phyloP scores from a whole-genome alignment of 2,329 filamentous ascomycete genomes.

The Aureobasidium mangrovei region DNA sequence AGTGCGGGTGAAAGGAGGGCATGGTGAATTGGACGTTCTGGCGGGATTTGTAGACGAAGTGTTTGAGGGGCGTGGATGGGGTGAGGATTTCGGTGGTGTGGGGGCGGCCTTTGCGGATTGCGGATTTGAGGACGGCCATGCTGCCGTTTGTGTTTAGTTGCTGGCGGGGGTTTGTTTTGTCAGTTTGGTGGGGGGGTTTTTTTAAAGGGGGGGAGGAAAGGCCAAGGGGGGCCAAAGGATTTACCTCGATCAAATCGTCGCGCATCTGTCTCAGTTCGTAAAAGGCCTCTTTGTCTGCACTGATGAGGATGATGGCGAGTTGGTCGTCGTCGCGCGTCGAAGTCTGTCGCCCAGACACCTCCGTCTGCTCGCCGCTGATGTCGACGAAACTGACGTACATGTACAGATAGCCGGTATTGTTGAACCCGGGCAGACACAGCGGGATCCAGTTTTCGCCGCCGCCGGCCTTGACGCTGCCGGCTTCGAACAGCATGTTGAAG shows the following conservation, averaged over 20 bases:
- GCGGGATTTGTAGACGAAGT: slow-evolving; percentile 93
- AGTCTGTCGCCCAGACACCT: slow-evolving; percentile 22
- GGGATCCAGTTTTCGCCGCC: slow-evolving; percentile 98
- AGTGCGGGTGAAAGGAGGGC: slow-evolving; percentile 68
- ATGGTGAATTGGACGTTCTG: slow-evolving; percentile 94
- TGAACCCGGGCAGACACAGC: slow-evolving; percentile 90
- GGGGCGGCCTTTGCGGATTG: slow-evolving; percentile 63
- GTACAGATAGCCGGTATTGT: slow-evolving; percentile 91
- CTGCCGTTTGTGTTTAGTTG: slow-evolving; percentile 69
- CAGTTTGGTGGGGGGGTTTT: too few species aligned
- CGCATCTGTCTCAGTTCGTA: slow-evolving; percentile 73
- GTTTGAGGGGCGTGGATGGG: slow-evolving; percentile 62
- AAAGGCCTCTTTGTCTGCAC: slow-evolving; percentile 86
- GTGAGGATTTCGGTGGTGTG: slow-evolving; percentile 67
- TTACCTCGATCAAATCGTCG: slow-evolving; percentile 49
- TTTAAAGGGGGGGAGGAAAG: too few species aligned
- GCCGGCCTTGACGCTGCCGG: slow-evolving; percentile 79
- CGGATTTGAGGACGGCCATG: slow-evolving; percentile 63
- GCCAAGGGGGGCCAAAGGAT: background rate
- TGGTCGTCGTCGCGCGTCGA: slow-evolving; percentile 49
- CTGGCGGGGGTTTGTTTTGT: slow-evolving; percentile 27
- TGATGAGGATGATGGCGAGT: slow-evolving; percentile 88
- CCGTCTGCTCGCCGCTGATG: slow-evolving; percentile 25
- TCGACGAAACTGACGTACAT: slow-evolving; percentile 98
- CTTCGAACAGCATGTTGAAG: slow-evolving; percentile 99